Evolutionary conservation across 2,329 filamentous ascomycete species (phyloP), one percentile per base, ranked within the genome.

Genomic region (Hymenoscyphus fraxineus): DNA sequence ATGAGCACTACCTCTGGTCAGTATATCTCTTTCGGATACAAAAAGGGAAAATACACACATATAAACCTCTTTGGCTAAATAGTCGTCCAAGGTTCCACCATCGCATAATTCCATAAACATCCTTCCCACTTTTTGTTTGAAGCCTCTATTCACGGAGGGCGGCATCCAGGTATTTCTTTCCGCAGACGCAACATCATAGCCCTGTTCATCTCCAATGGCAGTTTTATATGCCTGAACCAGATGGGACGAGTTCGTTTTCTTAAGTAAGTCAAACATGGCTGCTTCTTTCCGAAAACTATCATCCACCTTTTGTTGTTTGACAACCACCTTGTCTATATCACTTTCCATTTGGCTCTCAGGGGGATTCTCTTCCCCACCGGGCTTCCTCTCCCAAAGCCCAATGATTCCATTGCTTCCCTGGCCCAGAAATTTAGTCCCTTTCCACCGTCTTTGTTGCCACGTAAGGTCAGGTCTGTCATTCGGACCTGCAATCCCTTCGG

Each of bases 101-200:
- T 57, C 55, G n/a, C 55, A 57, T 1, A 35, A 32, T 13, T 57
- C 55, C 55, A 57, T 57, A n/a, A 57, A 57, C n/a, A 57, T 35
- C n/a, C 55, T 32, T 9, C 55, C 31, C 27, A 57, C 55, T 35
- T 35, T 35, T 35, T 35, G 35, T 2, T 27, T 27, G 27, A 27
- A 27, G 27, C 27, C 27, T 27, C 27, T 27, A 10, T 16, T 6
- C 1, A 31, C 10, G 16, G 2, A 41, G 16, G 16, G 6, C 2
- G 41, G 16, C 41, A 6, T 44, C 13, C 6, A 19, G 5, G n/a
- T 6, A 19, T 3, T n/a, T 5, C 7, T 19, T 16, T n/a, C 6
- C 41, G 41, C 15, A 6, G 13, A 6, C 13, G 15, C 4, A 15
- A 54, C 47, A 54, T 31, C 47, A 54, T 27, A 54, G 3, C 47